Conservation (phyloP, 2,329 filamentous ascomycete species). For the Diaporthe citrichinensis region DNA sequence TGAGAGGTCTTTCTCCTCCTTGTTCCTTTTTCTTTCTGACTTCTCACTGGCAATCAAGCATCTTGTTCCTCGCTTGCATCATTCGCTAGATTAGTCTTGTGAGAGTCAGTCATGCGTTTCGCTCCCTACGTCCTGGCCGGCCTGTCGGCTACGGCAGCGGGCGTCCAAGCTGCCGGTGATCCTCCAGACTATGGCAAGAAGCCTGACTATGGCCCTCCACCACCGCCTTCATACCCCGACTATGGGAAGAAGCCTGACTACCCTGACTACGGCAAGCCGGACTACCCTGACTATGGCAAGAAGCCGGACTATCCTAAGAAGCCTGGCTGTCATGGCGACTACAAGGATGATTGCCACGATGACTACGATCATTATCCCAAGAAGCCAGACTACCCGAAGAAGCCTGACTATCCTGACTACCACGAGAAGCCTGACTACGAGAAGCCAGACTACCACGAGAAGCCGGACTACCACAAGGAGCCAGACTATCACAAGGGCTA, state of each 20-base stretch:
- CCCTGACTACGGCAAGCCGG: conserved; percentile 4
- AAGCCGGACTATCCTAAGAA: background rate
- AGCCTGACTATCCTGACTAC: background rate
- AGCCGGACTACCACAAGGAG: background rate
- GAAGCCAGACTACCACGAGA: background rate
- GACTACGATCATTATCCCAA: background rate
- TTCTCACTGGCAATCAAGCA: background rate
- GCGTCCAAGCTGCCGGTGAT: conserved; percentile 21
- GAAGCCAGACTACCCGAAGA: conserved; percentile 30
- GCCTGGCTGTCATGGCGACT: background rate
- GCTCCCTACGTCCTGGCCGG: conserved; percentile 32
- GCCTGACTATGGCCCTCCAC: background rate
- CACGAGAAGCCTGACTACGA: background rate
- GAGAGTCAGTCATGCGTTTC: conserved; percentile 21
- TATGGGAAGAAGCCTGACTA: conserved; percentile 5
- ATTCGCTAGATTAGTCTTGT: conserved; percentile 4
- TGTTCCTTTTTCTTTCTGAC: background rate
- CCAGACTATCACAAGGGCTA: background rate
- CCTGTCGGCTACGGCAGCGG: conserved; percentile 24
- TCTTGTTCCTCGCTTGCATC: background rate
- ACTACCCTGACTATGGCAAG: conserved; percentile 5
- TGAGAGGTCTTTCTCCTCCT: background rate
- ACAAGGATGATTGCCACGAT: background rate
- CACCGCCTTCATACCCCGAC: background rate
- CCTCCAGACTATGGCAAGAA: background rate